Base-by-base conservation (phyloP, 1,284 basidiomycete genomes). In the Cystobasidium pallidum region DNA sequence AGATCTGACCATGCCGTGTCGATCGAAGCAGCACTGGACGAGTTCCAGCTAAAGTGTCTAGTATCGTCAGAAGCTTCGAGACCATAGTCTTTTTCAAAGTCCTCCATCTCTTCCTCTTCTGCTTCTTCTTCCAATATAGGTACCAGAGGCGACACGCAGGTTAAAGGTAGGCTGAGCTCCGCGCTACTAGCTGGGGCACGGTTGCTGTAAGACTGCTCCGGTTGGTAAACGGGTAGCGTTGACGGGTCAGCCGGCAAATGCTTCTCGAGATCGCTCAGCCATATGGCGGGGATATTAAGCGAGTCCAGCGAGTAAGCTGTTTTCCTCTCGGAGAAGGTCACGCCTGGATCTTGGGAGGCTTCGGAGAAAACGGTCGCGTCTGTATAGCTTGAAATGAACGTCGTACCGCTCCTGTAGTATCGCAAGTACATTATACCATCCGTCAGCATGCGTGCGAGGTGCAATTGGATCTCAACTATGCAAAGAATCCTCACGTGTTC, bases 81-180 rank as follows among this genome's bases (percentile, higher is more conserved):
- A 13, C 19, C 57, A n/a, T 63, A 39, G 8, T 64, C 19, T 64
- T 43, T 8, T 21, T 47, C 45, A 17, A 6, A 17, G 6, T 63
- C 61, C 17, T 28, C 8, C n/a, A 2, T 24, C 47, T 63, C 61
- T 63, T 64, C 62, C 21, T 47, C 62, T 15, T 51, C 49, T 7
- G 49, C 7, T 6, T 51, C 49, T 49, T 30, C 62, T 45, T 61
- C 58, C 3, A 47, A 0, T 3, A 64, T 64, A 24, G 39, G 34
- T 2, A 36, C 62, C 3, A 64, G 47, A 51, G 62, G 62, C 10
- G 62, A 64, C 8, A 49, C 45, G 17, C 41, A 8, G 11, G 62
- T 49, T n/a, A 34, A 21, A n/a, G 62, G 62, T 36, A 64, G 24
- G 10, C 17, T 24, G 13, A 64, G 62, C 11, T 51, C 45, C 26